phyloP scores from a whole-genome alignment of 805 yeast species.

The Kazachstania psychrophila region DNA sequence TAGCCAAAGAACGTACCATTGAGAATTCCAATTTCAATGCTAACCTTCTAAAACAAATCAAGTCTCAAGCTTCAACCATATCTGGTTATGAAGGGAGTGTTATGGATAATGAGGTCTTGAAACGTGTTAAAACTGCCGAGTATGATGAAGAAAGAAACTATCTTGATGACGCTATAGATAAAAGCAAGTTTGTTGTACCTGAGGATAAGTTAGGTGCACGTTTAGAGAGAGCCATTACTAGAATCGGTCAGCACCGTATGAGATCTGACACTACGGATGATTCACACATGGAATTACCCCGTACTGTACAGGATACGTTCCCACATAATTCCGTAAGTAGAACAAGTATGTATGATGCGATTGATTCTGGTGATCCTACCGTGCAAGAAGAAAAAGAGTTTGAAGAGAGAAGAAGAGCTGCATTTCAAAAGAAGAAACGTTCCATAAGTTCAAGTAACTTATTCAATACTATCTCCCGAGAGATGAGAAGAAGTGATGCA shows the following conservation, averaged over 20 bases:
- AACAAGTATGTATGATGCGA: too few relatives aligned
- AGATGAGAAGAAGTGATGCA: constrained; percentile 8
- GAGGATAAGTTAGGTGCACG: constrained; percentile 30
- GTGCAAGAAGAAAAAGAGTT: background rate
- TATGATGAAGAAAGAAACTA: constrained; percentile 24
- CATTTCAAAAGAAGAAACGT: background rate
- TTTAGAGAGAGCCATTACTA: constrained; percentile 27
- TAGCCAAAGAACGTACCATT: constrained; percentile 46
- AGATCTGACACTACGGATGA: too few relatives aligned
- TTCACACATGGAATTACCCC: constrained; percentile 10
- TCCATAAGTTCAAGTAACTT: background rate
- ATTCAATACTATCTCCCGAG: constrained; percentile 15
- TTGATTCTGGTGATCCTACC: too few relatives aligned
- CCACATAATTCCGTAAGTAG: constrained; percentile 8
- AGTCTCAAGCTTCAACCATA: background rate
- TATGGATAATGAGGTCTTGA: constrained; percentile 1
- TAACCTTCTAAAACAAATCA: background rate
- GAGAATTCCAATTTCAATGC: constrained; percentile 33
- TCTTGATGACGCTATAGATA: constrained; percentile 8
- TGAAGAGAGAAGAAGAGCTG: background rate
- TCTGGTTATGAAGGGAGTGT: background rate
- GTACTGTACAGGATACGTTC: constrained; percentile 22
- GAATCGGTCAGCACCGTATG: too few relatives aligned
- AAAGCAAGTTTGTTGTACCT: constrained; percentile 26
- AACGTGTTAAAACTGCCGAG: constrained; percentile 14